Evolutionary conservation across 2,329 filamentous ascomycete genomes (phyloP).

Genomic region (Calonectria naviculata): DNA sequence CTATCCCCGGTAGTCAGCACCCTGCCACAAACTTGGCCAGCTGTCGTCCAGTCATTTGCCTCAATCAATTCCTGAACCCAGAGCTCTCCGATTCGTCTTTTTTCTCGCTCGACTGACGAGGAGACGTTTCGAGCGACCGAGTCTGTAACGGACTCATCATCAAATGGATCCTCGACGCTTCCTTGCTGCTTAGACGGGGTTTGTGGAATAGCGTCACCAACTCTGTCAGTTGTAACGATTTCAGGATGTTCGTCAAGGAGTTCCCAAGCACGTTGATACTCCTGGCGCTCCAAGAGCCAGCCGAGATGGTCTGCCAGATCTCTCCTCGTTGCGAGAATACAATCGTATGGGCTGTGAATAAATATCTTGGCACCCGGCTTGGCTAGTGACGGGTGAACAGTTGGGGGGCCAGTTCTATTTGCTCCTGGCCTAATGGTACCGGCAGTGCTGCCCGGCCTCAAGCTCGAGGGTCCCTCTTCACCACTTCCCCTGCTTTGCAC

Average conservation of each 20-base stretch:
- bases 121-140: slow-evolving; percentile 68
- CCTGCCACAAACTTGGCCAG: slow-evolving; percentile 83
- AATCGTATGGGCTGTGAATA: slow-evolving; percentile 96
- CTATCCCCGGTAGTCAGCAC: slow-evolving; percentile 82
- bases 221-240: slow-evolving; percentile 60
- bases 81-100: slow-evolving; percentile 88
- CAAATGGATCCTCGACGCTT: slow-evolving; percentile 74
- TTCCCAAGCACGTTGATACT: slow-evolving; percentile 89
- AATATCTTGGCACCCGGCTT: slow-evolving; percentile 80
- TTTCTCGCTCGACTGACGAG: slow-evolving; percentile 84
- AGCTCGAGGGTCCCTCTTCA: slow-evolving; percentile 64
- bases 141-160: slow-evolving; percentile 70
- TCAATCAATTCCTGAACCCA: slow-evolving; percentile 91
- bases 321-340: slow-evolving; percentile 89
- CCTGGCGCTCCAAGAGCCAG: slow-evolving; percentile 86
- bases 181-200: slow-evolving; percentile 54
- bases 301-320: slow-evolving; percentile 86
- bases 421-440: slow-evolving; percentile 43
- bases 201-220: slow-evolving; percentile 51
- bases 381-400: slow-evolving; percentile 64
- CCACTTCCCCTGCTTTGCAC: slow-evolving; percentile 71
- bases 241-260: slow-evolving; percentile 91
- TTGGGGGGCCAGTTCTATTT: slow-evolving; percentile 41
- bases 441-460: slow-evolving; percentile 52
- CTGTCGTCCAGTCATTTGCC: slow-evolving; percentile 78